Conservation (phyloP, 2,329 filamentous ascomycete species). For the Magnaporthiopsis rhizophila region DNA sequence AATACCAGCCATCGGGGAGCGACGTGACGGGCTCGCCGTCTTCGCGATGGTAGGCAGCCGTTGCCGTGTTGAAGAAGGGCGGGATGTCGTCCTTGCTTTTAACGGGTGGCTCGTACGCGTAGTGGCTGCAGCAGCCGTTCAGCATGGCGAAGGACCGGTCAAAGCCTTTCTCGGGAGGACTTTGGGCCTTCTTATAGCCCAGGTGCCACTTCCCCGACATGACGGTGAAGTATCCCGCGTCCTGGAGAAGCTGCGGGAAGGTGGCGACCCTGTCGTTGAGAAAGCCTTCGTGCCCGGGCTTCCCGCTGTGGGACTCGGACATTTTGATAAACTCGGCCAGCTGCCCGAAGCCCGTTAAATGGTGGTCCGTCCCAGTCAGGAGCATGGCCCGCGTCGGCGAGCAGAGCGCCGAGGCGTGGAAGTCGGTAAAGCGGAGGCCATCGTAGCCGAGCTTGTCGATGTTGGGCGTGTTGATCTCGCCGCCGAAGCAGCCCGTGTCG, state of each 20-base stretch:
- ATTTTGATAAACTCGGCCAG: neutral
- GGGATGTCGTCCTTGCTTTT: conserved; percentile 22
- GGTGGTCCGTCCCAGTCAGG: conserved; percentile 56
- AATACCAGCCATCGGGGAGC: conserved; percentile 44
- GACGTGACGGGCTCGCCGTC: conserved; percentile 14
- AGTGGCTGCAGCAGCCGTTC: conserved; percentile 51
- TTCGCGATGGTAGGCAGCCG: conserved; percentile 22
- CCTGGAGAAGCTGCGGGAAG: conserved; percentile 48
- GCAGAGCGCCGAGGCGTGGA: conserved; percentile 56
- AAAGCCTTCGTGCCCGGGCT: conserved; percentile 53
- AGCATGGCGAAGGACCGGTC: conserved; percentile 52
- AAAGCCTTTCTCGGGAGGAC: conserved; percentile 49
- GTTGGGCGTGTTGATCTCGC: conserved; percentile 24
- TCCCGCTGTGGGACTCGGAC: conserved; percentile 23
- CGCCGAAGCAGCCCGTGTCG: conserved; percentile 23
- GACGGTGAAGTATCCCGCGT: conserved; percentile 50
- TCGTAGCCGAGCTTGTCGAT: conserved; percentile 22
- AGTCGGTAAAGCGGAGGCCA: conserved; percentile 46
- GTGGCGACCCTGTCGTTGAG: conserved; percentile 51
- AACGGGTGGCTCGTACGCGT: conserved; percentile 37
- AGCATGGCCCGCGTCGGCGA: conserved; percentile 59
- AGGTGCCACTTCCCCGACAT: conserved; percentile 59
- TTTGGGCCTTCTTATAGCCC: conserved; percentile 47
- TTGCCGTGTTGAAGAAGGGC: conserved; percentile 27
- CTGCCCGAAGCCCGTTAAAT: conserved; percentile 25